Evolutionary conservation across 768 basidiomycete genomes (phyloP).

Genomic region (Gloeophyllum trabeum): DNA sequence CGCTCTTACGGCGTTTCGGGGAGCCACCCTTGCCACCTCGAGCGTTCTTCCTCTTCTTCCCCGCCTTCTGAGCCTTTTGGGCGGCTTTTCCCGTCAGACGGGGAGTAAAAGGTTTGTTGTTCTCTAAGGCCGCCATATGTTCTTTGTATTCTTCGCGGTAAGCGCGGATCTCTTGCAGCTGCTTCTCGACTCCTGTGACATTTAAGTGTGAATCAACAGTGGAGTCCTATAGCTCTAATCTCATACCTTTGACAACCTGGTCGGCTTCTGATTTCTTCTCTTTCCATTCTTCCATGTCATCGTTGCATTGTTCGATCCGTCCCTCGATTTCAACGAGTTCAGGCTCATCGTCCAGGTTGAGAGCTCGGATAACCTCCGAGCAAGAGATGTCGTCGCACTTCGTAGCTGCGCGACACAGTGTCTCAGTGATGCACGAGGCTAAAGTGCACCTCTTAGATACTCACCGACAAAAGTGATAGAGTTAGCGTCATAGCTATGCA

Average conservation of each 20-base stretch:
- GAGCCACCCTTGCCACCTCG: constrained; percentile 27
- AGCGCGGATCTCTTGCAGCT: constrained; percentile 27
- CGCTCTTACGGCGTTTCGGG: constrained; percentile 29
- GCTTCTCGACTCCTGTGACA: constrained; percentile 25
- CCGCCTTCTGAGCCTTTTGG: constrained; percentile 10
- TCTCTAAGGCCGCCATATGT: constrained; percentile 35
- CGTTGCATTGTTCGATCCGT: constrained; percentile 23
- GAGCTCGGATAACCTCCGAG: constrained; percentile 39
- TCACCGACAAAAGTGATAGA: constrained; percentile 56
- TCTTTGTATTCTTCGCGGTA: constrained; percentile 27
- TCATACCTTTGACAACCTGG: constrained; percentile 28
- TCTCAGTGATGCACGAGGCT: neutral
- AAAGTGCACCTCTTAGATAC: constrained; percentile 21
- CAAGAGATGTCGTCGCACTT: constrained; percentile 58
- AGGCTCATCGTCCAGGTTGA: constrained; percentile 40
- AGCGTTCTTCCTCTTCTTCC: constrained; percentile 41
- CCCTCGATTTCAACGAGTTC: constrained; percentile 39
- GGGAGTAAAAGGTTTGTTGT: constrained; percentile 31
- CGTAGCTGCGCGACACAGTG: constrained; percentile 30
- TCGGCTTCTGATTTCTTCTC: constrained; percentile 28
- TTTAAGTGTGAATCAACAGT: neutral
- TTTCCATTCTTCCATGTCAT: constrained; percentile 27
- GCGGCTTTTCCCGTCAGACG: constrained; percentile 23
- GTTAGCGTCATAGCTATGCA: constrained; percentile 42
- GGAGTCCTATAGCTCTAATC: constrained; percentile 2